phyloP scores from a whole-genome alignment of 169 alveolate genomes.

The Plasmodium knowlesi region DNA sequence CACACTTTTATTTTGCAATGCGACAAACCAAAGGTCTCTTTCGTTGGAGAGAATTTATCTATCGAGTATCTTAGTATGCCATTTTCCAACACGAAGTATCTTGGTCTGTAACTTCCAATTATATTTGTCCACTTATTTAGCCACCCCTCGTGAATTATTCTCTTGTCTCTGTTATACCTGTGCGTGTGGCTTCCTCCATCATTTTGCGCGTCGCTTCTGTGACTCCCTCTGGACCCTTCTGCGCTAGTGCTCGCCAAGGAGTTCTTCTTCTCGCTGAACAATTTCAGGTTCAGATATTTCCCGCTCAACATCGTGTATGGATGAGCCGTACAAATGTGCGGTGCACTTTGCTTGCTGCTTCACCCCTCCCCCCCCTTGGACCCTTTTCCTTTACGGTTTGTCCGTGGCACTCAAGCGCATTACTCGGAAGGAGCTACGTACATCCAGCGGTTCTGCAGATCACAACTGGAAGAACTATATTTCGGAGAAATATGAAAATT shows the following conservation, averaged over 20 bases:
- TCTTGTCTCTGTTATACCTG: constrained; percentile 64
- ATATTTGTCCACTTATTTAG: constrained; percentile 89
- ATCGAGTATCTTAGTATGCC: constrained; percentile 84
- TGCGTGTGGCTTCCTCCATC: not conserved
- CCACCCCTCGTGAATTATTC: constrained; percentile 89
- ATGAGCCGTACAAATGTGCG: not conserved
- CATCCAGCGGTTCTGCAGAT: not conserved
- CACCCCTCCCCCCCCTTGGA: not conserved
- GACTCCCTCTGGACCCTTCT: constrained; percentile 1
- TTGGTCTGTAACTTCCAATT: constrained; percentile 89
- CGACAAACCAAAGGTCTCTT: constrained; percentile 82
- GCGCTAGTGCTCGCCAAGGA: not conserved
- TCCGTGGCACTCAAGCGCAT: not conserved
- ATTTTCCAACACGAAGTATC: constrained; percentile 88
- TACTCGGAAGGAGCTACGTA: not conserved
- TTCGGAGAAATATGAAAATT: not conserved
- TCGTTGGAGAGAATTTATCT: constrained; percentile 83
- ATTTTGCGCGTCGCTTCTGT: not conserved
- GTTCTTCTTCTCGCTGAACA: constrained; percentile 48
- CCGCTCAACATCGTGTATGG: constrained; percentile 44
- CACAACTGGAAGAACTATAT: not conserved
- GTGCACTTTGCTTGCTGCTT: not conserved
- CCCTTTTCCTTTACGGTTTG: not conserved
- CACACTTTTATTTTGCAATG: constrained; percentile 84
- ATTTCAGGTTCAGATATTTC: constrained; percentile 40